Evolutionary conservation across 2,329 filamentous ascomycete species (phyloP).

Genomic region (Thelonectria discophora): DNA sequence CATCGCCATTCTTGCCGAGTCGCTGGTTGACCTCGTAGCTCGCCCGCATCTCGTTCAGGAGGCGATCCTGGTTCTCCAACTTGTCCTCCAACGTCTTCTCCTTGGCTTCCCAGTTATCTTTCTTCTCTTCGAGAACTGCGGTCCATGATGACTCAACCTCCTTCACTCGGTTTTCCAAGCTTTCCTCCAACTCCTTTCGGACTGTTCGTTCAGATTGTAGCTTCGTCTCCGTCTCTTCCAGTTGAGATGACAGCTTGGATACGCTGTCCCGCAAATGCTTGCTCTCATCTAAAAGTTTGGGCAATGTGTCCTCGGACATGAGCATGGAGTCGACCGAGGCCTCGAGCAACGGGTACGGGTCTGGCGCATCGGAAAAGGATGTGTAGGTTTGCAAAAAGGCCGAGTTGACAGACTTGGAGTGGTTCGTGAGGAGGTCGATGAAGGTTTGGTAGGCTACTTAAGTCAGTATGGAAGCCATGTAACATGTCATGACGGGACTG

Average conservation of each 20-base stretch:
- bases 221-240: slow-evolving; percentile 83
- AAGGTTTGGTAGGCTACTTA: slow-evolving; percentile 89
- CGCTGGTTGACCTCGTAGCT: slow-evolving; percentile 97
- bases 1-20: slow-evolving; percentile 76
- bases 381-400: slow-evolving; percentile 94
- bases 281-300: slow-evolving; percentile 89
- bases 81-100: slow-evolving; percentile 93
- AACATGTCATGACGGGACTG: background rate
- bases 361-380: slow-evolving; percentile 91
- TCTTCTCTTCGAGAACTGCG: slow-evolving; percentile 90
- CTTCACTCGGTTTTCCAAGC: slow-evolving; percentile 81
- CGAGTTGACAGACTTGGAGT: slow-evolving; percentile 92
- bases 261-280: slow-evolving; percentile 84
- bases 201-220: slow-evolving; percentile 80
- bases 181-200: slow-evolving; percentile 79
- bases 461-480: slow-evolving; percentile 19
- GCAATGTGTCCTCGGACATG: slow-evolving; percentile 89
- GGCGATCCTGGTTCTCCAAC: slow-evolving; percentile 88
- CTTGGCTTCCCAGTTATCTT: slow-evolving; percentile 95
- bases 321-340: slow-evolving; percentile 95
- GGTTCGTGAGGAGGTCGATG: slow-evolving; percentile 94
- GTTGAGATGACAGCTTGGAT: slow-evolving; percentile 76
- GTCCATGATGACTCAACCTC: slow-evolving; percentile 91
- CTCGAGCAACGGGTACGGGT: slow-evolving; percentile 95
- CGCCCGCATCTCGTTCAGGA: slow-evolving; percentile 94